phyloP scores from a whole-genome alignment of 2,329 filamentous ascomycete species.

The Penicillium sp. region DNA sequence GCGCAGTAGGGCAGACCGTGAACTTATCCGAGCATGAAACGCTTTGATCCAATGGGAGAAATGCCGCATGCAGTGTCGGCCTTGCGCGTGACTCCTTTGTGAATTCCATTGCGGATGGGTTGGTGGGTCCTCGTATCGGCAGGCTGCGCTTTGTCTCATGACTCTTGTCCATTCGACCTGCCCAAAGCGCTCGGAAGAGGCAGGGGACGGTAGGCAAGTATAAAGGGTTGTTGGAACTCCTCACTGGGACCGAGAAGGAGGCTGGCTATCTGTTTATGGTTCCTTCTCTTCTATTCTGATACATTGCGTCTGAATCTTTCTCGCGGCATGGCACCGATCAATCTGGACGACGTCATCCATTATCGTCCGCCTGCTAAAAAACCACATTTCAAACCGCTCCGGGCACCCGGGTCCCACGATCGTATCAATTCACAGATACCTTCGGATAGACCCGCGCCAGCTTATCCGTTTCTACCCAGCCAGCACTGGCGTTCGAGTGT shows the following conservation, averaged over 20 bases:
- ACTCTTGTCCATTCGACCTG: not conserved
- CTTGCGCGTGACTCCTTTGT: conserved; percentile 1
- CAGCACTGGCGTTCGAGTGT: not conserved
- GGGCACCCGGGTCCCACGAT: not conserved
- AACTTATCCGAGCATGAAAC: not conserved
- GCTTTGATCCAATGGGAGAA: conserved; percentile 2
- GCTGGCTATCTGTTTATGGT: not conserved
- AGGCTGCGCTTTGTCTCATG: conserved; percentile 1
- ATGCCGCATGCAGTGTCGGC: not conserved
- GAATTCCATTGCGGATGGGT: not conserved
- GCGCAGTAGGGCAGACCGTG: too few relatives aligned
- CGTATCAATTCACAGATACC: not conserved
- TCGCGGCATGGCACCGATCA: conserved; percentile 3
- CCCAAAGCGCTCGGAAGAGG: not conserved
- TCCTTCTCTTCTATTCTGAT: conserved; percentile 3
- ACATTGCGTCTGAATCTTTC: not conserved
- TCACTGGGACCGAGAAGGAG: not conserved
- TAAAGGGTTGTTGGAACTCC: conserved; percentile 2
- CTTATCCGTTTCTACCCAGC: not conserved
- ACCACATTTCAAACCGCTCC: not conserved
- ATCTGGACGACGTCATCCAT: conserved; percentile 5
- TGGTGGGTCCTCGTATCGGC: not conserved
- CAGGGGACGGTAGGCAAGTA: not conserved
- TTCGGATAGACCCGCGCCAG: not conserved
- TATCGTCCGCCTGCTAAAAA: conserved; percentile 4